Evolutionary conservation across 1,139 yeast species (phyloP).

Genomic region (Yamadazyma epiphylla): DNA sequence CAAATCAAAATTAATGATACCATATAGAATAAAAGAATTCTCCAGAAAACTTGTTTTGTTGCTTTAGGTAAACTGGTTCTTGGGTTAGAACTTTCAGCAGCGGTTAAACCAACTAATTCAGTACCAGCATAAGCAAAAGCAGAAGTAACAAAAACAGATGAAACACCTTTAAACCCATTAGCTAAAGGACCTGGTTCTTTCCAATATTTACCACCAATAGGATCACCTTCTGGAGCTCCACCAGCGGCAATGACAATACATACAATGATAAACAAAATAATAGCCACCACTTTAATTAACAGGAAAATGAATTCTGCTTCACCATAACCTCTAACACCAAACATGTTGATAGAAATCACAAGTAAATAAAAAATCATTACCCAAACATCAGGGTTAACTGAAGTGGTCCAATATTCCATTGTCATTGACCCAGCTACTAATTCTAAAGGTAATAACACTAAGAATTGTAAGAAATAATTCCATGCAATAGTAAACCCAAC

Average conservation of each 20-base stretch:
- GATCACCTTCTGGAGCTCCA: slow-evolving; percentile 34
- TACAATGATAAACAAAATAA: slow-evolving; percentile 38
- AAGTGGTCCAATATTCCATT: slow-evolving; percentile 35
- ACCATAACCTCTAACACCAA: slow-evolving; percentile 43
- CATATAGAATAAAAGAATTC: slow-evolving; percentile 39
- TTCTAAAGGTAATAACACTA: slow-evolving; percentile 30
- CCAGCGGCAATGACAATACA: slow-evolving; percentile 41
- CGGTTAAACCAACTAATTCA: slow-evolving; percentile 39
- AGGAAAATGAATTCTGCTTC: slow-evolving; percentile 42
- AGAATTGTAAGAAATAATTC: slow-evolving; percentile 41
- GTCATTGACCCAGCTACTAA: slow-evolving; percentile 40
- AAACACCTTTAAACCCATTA: slow-evolving; percentile 41
- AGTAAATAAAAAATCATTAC: slow-evolving; percentile 35
- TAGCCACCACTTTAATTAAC: slow-evolving; percentile 34
- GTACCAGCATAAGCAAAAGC: slow-evolving; percentile 43
- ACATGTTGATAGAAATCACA: slow-evolving; percentile 32
- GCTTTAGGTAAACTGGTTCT: slow-evolving; percentile 37
- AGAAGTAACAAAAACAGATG: slow-evolving; percentile 39
- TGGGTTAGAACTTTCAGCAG: slow-evolving; percentile 41
- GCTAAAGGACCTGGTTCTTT: slow-evolving; percentile 39
- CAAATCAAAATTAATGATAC: slow-evolving; percentile 36
- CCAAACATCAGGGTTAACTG: slow-evolving; percentile 36
- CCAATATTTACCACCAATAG: slow-evolving; percentile 40
- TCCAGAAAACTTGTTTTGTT: slow-evolving; percentile 44
- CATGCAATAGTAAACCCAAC: slow-evolving; percentile 43